Percentiles rank a stretch among this genome's conserved stretches.
phyloP scores from a whole-genome alignment of 73 alveolate genomes.

The Uronychia binucleata region DNA sequence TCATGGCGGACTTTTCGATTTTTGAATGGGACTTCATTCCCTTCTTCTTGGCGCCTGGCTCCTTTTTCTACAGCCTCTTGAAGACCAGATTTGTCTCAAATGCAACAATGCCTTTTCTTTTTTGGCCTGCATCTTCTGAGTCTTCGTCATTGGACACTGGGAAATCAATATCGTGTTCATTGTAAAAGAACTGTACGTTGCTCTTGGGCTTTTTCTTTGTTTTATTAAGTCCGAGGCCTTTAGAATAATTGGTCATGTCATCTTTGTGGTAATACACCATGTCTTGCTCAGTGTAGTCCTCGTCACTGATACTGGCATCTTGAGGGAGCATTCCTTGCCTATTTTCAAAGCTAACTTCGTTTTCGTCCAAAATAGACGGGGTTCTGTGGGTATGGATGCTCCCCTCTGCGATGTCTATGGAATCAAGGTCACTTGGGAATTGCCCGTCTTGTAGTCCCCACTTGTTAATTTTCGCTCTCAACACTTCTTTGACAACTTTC shows the following conservation, averaged over 20 bases:
- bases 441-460: not conserved
- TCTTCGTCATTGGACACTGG: not conserved
- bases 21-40: not conserved
- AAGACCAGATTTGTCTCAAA: not conserved
- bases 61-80: not conserved
- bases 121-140: not conserved
- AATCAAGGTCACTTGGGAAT: not conserved
- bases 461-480: not conserved
- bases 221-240: conserved; percentile 19
- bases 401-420: not conserved
- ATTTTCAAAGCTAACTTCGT: conserved; percentile 34
- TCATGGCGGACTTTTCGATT: not conserved
- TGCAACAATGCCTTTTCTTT: not conserved
- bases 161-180: not conserved
- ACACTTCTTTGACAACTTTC: not conserved
- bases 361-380: conserved; percentile 32
- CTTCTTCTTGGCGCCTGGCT: not conserved
- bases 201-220: conserved; percentile 4
- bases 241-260: conserved; percentile 40
- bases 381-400: conserved; percentile 36
- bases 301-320: conserved; percentile 20
- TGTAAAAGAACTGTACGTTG: not conserved
- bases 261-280: conserved; percentile 54
- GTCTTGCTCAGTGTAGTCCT: conserved; percentile 39
- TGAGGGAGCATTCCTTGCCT: conserved; percentile 2